Conservation (phyloP, 75 land plant genomes). For the Pinus taeda region DNA sequence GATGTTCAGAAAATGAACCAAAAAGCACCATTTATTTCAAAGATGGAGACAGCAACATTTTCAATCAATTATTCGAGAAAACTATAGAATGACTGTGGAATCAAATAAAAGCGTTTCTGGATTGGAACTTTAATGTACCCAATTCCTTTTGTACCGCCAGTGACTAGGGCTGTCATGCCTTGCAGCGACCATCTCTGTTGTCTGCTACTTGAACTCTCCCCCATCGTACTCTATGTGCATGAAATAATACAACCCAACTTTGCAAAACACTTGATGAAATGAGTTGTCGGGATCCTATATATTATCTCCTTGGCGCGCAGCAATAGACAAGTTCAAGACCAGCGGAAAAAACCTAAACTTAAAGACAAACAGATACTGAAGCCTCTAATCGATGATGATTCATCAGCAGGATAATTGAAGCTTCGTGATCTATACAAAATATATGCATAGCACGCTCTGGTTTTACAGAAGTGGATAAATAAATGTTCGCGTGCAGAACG, state of each 20-base stretch:
- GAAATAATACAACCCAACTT: neutral
- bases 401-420: too few relatives aligned
- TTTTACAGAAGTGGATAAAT: too few relatives aligned
- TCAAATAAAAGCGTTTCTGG: neutral
- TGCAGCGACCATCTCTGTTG: slow-evolving; percentile 56
- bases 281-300: neutral
- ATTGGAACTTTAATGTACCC: slow-evolving; percentile 31
- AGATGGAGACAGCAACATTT: neutral
- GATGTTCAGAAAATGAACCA: neutral
- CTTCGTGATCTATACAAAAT: too few relatives aligned
- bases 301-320: neutral
- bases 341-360: too few relatives aligned
- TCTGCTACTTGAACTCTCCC: neutral
- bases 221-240: neutral
- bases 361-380: too few relatives aligned
- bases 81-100: neutral
- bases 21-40: neutral
- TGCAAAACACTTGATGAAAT: neutral
- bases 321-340: too few relatives aligned
- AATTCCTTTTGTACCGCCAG: slow-evolving; percentile 89
- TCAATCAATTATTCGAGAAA: neutral
- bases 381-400: too few relatives aligned
- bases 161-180: slow-evolving; percentile 82
- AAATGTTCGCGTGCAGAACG: too few relatives aligned
- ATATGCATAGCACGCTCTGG: too few relatives aligned